These are phyloP conservation scores for Zygnema circumcarinatum DNA, from an alignment of 139 green algal species.

Conservation along the genomic window DNA sequence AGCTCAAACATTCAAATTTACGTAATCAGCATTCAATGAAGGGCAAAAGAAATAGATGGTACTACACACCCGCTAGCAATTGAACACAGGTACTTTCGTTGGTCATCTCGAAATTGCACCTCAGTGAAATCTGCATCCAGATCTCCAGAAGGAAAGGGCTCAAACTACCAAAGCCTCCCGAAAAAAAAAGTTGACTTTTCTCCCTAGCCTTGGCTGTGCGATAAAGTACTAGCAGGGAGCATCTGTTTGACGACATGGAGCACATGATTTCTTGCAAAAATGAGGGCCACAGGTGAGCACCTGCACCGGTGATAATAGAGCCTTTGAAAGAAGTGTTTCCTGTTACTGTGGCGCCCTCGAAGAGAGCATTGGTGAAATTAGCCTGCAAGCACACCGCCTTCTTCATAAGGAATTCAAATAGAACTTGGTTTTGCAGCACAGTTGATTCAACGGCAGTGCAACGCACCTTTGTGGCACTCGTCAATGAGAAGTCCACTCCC, in stretches of 20 bases:
- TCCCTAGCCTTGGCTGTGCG: background rate
- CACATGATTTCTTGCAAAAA: background rate
- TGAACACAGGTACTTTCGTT: constrained; percentile 45
- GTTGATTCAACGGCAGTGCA: no score
- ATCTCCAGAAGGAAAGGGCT: constrained; percentile 7
- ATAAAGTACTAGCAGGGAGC: no score
- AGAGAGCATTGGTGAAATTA: constrained; percentile 59
- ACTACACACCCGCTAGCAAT: constrained; percentile 35
- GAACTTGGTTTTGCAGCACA: background rate
- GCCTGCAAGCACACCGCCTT: constrained; percentile 33
- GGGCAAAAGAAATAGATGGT: background rate
- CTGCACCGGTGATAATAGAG: constrained; percentile 48
- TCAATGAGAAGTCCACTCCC: constrained; percentile 49
- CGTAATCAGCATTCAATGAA: constrained; percentile 3
- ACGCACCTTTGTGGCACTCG: constrained; percentile 46
- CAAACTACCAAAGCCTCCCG: background rate
- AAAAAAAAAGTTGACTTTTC: background rate
- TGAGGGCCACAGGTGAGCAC: background rate
- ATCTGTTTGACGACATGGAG: background rate
- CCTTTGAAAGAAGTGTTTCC: constrained; percentile 60
- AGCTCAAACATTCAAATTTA: background rate
- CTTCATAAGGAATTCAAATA: constrained; percentile 17
- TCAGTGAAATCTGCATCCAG: constrained; percentile 59
- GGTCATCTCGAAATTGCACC: constrained; percentile 50
- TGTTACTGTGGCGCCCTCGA: constrained; percentile 51